These are phyloP conservation scores for Zygoascus hellenicus DNA, from an alignment of 1,139 yeast species.

Conservation along the genomic window DNA sequence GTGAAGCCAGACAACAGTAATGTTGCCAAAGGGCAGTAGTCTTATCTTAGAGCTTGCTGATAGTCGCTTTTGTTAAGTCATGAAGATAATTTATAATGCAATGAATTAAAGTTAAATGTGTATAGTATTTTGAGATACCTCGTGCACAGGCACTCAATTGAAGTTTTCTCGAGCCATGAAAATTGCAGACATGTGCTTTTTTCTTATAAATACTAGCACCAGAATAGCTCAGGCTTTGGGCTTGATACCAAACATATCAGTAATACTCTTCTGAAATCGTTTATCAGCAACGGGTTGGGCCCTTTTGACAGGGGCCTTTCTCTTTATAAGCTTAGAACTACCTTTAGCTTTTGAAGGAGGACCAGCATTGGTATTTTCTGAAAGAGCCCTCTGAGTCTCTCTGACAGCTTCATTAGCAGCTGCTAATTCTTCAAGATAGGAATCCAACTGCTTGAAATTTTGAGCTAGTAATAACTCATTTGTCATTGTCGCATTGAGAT, in stretches of 20 bases:
- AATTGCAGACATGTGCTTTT: not conserved
- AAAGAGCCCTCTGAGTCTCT: slow-evolving; percentile 19
- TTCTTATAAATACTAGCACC: not conserved
- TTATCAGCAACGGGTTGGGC: slow-evolving; percentile 14
- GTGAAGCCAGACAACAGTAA: slow-evolving; percentile 16
- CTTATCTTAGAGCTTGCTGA: too few species aligned
- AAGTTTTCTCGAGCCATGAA: too few species aligned
- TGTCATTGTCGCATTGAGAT: slow-evolving; percentile 25
- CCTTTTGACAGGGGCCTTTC: slow-evolving; percentile 2
- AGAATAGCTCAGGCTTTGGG: not conserved
- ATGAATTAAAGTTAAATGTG: not conserved
- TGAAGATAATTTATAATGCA: not conserved
- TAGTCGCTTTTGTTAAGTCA: not conserved
- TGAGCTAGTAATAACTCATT: slow-evolving; percentile 18
- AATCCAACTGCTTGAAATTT: slow-evolving; percentile 23
- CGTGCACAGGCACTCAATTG: not conserved
- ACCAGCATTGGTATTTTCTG: slow-evolving; percentile 11
- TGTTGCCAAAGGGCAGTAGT: not conserved
- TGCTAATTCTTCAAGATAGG: slow-evolving; percentile 17
- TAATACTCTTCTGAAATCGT: slow-evolving; percentile 20
- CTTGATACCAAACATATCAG: slow-evolving; percentile 21
- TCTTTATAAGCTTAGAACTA: not conserved
- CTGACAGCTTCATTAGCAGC: slow-evolving; percentile 17
- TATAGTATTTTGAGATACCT: not conserved
- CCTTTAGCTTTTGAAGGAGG: slow-evolving; percentile 1